Evolutionary conservation across 805 yeast genomes (phyloP).

Genomic region (Wickerhamiella lipophila): DNA sequence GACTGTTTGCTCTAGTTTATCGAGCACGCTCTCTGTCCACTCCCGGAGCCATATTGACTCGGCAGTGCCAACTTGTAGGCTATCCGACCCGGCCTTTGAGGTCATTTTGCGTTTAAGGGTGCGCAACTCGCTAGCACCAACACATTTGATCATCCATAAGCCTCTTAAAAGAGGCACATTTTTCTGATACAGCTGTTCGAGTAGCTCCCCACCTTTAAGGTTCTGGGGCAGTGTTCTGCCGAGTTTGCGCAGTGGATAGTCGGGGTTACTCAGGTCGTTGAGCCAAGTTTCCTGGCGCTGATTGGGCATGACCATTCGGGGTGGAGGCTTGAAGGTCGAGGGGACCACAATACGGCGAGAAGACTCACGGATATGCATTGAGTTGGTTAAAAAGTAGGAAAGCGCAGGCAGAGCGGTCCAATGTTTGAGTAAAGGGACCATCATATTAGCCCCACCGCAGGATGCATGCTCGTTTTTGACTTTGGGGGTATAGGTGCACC

Average conservation of each 20-base stretch:
- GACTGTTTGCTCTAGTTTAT: conserved; percentile 42
- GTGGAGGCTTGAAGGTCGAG: conserved; percentile 63
- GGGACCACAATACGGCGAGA: conserved; percentile 37
- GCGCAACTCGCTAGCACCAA: conserved; percentile 63
- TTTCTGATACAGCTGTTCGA: conserved; percentile 60
- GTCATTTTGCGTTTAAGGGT: conserved; percentile 41
- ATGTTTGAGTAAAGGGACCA: conserved; percentile 32
- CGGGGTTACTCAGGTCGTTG: conserved; percentile 57
- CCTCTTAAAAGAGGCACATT: conserved; percentile 70
- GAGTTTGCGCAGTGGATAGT: conserved; percentile 51
- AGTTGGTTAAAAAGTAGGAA: conserved; percentile 35
- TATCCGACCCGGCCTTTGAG: conserved; percentile 7
- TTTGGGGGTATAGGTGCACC: conserved; percentile 50
- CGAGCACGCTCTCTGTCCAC: conserved; percentile 79
- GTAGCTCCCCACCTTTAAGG: conserved; percentile 52
- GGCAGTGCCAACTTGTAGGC: conserved; percentile 12
- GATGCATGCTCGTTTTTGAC: conserved; percentile 57
- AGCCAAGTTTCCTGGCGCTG: conserved; percentile 79
- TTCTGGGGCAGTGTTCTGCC: conserved; percentile 86
- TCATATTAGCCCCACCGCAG: conserved; percentile 41
- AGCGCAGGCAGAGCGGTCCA: conserved; percentile 38
- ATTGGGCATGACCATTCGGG: conserved; percentile 82
- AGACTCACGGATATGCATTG: conserved; percentile 37
- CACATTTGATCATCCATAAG: conserved; percentile 81
- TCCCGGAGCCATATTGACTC: conserved; percentile 62